Base-by-base conservation (phyloP, 345 rosid genomes). In the Reutealis trisperma region DNA sequence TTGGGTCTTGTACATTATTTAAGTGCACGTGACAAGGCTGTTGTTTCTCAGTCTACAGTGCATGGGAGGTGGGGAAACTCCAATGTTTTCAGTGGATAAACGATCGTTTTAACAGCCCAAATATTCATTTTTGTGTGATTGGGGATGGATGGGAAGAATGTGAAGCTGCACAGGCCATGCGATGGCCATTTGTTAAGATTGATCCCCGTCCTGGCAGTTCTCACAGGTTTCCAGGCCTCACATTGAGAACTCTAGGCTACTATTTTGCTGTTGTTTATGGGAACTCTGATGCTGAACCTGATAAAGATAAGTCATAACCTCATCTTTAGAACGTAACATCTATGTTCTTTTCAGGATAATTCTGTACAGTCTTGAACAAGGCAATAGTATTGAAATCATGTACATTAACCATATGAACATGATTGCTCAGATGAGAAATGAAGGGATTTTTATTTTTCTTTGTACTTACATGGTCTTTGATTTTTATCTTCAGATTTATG, bases 111-210 rank as follows among this genome's bases (percentile, higher is more conserved):
- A 45, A 72, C 71, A 34, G 73, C 78, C 88, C 79, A 5, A 88
- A 88, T 37, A 75, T 83, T 63, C 89, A 80, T n/a, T 92, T 90
- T 78, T 94, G 96, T 70, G 96, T 84, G 27, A 88, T 91, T 2
- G 96, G 94, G 45, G 97, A 92, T 66, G 97, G 98, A 58, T 91
- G 96, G 92, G 94, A 94, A 88, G 98, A 94, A 80, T 86, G 93
- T 68, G 90, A 88, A 73, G 97, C 96, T 14, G 97, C 97, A 24
- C 89, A 94, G 82, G 79, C 88, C 65, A 82, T 94, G 98, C 88
- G 75, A 51, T 94, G 97, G 97, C 98, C 98, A 21, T 92, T 89
- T 52, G 89, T 94, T 59, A 85, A 92, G 90, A 85, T 92, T 12
- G 96, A 89, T 86, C 77, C 88, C 51, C 85, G 78, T 32, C 96